Base-by-base conservation (phyloP, 2,329 filamentous ascomycete species). In the Colletotrichum sp. region DNA sequence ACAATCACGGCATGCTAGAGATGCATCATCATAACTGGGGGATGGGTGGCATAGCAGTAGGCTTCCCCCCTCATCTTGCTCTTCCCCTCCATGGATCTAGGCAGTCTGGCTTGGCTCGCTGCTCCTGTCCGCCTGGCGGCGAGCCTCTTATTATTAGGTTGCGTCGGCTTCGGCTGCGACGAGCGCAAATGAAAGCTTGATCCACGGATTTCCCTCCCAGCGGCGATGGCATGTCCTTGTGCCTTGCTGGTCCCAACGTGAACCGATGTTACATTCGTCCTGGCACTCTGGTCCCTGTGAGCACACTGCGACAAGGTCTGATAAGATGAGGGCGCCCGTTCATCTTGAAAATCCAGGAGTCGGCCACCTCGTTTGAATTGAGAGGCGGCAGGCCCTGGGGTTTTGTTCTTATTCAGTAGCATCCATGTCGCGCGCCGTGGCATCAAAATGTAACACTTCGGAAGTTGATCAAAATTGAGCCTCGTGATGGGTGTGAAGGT, bases 261-360 rank as follows among this genome's bases (percentile, higher is more conserved):
- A 68, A 28, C 49, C 34, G 65, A 76, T 39, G 71, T 76, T 75
- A 34, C 74, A 76, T 75, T 67, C 49, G 24, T 59, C 72, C 66
- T 68, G 59, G 69, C 64, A 18, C 69, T 72, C 66, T 68, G 59
- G 69, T 72, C 28, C 69, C 55, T 64, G 63, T 30, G 73, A 68
- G 55, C 12, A 34, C 55, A 24, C 55, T 71, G 55, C 60, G 36
- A 63, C 69, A 63, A 68, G 60, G 73, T 64, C 18, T 71, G 69
- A 72, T 69, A 44, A 72, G 73, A 72, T 76, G 73, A 72, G 73
- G 52, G 39, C 34, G 69, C 62, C 72, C 69, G 69, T 75, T 75
- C 72, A 66, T 75, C 72, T 75, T 55, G 69, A 72, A 62, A 71
- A 49, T 55, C 24, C 62, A 62, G 69, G 71, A 71, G 66, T 9